phyloP scores from a whole-genome alignment of 2,329 filamentous ascomycete species.

The Ophiostoma fasciatum region DNA sequence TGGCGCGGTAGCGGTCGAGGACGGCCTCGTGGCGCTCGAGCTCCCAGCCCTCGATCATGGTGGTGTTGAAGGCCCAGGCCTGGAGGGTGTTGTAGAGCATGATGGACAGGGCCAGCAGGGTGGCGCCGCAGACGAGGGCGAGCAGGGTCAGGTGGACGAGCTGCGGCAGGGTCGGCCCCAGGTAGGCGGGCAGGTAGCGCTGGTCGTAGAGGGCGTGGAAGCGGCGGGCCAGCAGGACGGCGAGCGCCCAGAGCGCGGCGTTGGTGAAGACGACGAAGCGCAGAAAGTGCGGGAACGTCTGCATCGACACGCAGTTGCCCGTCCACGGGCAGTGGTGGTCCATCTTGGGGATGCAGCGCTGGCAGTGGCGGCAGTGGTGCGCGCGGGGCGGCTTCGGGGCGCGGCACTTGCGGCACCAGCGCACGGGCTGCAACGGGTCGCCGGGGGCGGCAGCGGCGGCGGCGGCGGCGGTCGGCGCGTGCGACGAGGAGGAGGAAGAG shows the following conservation, averaged over 20 bases:
- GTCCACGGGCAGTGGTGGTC: constrained; percentile 85
- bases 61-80: constrained; percentile 52
- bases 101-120: constrained; percentile 46
- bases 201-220: constrained; percentile 45
- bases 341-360: constrained; percentile 64
- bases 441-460: too few relatives aligned
- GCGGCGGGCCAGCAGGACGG: constrained; percentile 44
- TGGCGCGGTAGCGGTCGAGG: constrained; percentile 27
- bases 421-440: constrained; percentile 10
- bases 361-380: constrained; percentile 69
- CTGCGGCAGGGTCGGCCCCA: constrained; percentile 48
- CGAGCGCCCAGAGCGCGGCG: constrained; percentile 46
- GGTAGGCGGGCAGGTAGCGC: constrained; percentile 56
- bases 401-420: constrained; percentile 66
- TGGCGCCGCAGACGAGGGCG: constrained; percentile 39
- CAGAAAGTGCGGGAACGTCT: constrained; percentile 68
- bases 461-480: background rate
- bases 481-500: constrained; percentile 2
- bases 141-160: constrained; percentile 49
- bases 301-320: constrained; percentile 66
- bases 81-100: constrained; percentile 49
- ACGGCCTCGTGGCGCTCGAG: constrained; percentile 47
- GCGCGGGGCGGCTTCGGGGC: constrained; percentile 60
- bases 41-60: constrained; percentile 73
- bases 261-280: constrained; percentile 63